phyloP scores from a whole-genome alignment of 768 basidiomycete genomes.

The Tylopilus intermedius region DNA sequence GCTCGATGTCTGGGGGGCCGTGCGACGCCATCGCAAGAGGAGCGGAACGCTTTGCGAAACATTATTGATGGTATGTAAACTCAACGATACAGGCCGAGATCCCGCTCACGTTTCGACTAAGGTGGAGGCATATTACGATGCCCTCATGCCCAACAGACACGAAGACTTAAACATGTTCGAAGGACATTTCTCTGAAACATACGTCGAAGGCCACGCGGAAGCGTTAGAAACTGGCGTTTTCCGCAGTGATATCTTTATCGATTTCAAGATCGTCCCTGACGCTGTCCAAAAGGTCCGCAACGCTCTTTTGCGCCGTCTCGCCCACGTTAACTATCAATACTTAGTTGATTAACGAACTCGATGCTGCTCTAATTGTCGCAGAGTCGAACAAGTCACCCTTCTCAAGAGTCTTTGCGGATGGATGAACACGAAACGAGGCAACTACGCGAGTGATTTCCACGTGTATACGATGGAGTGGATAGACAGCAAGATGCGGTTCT shows the following conservation, averaged over 20 bases:
- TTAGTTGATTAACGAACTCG: constrained; percentile 90
- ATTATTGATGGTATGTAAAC: too few relatives aligned
- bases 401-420: constrained; percentile 36
- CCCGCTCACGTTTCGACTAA: too few relatives aligned
- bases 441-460: constrained; percentile 47
- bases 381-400: constrained; percentile 13
- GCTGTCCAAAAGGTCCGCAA: constrained; percentile 75
- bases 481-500: constrained; percentile 47
- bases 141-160: constrained; percentile 81
- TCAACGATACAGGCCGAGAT: too few relatives aligned
- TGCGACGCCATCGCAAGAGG: too few relatives aligned
- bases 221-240: constrained; percentile 98
- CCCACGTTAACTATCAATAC: not conserved
- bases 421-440: constrained; percentile 35
- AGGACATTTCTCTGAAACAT: constrained; percentile 95
- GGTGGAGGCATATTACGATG: constrained; percentile 58
- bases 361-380: constrained; percentile 63
- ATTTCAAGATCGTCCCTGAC: constrained; percentile 89
- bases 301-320: not conserved
- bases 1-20: too few relatives aligned
- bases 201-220: constrained; percentile 98
- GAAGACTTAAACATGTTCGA: constrained; percentile 94
- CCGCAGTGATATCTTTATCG: constrained; percentile 87
- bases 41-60: too few relatives aligned
- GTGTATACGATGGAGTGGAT: constrained; percentile 60